Evolutionary conservation across 2,329 filamentous ascomycete genomes (phyloP), one percentile per base, ranked within the genome.

Genomic region (Claviceps humidiphila): DNA sequence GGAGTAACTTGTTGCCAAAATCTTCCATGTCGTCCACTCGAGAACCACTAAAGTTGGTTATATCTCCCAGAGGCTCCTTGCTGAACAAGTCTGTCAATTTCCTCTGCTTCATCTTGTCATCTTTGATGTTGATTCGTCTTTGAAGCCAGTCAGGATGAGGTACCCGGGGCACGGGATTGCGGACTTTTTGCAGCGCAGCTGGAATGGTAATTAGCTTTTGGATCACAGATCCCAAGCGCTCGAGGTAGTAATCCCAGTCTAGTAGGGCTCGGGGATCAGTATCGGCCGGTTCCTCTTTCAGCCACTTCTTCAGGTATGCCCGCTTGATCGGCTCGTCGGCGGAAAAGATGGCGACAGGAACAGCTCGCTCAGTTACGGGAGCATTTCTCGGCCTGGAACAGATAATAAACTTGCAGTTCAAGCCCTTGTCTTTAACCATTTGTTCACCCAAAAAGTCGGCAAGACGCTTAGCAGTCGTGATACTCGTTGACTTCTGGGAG

Each of bases 401-500:
- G 63, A 99, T 96, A 66, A 99, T 96, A 68, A 97, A 99, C 70
- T 97, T 97, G 82, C 93, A 99, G 72, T 98, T 98, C 60, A 99
- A 69, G 3, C 93, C 93, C 68, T 97, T 98, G 70, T 99, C 94
- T 64, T 98, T 98, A 61, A 96, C 84, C 94, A 99, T 99, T 64
- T 95, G 89, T 65, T 96, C 91, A 39, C 93, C 93, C 56, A 99
- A 66, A 64, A 99, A 99, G 63, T 98, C 93, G 39, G 93, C 93
- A 43, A 99, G 71, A 56, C 93, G 89, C 62, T 85, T 93, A 11
- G 93, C 93, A 0, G 93, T 99, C 2, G 93, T 99, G 66, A 99
- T 98, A n/a, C 93, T 95, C 1, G 93, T 98, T 0, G 91, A 97
- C 66, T 99, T 98, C 62, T 98, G 94, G 7, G 72, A 74, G 17